phyloP scores from a whole-genome alignment of 257 asterid genomes.

The Scutellaria galericulata region DNA sequence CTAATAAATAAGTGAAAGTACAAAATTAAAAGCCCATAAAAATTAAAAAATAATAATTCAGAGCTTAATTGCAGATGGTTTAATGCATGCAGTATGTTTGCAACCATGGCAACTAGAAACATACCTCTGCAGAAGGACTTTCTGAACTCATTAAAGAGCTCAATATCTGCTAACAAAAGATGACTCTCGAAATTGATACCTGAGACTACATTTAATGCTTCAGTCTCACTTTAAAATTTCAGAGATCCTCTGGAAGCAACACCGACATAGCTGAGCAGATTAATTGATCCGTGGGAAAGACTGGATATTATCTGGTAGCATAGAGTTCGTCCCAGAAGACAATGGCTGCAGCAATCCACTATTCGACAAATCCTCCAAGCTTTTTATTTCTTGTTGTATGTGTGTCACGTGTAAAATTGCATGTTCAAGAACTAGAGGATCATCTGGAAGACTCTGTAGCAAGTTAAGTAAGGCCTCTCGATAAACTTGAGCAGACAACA shows the following conservation, averaged over 20 bases:
- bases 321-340: slow-evolving; percentile 35
- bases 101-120: slow-evolving; percentile 2
- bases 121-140: neutral
- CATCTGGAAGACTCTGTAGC: slow-evolving; percentile 50
- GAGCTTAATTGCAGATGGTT: too few relatives aligned
- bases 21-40: too few relatives aligned
- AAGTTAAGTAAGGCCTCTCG: slow-evolving; percentile 47
- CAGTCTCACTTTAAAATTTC: neutral
- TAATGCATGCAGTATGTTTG: neutral
- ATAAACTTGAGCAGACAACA: slow-evolving; percentile 50
- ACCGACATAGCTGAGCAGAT: slow-evolving; percentile 14
- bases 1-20: too few relatives aligned
- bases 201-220: neutral
- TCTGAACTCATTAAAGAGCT: neutral
- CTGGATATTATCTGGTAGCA: slow-evolving; percentile 31
- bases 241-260: slow-evolving; percentile 16
- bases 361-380: slow-evolving; percentile 49
- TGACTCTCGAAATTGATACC: slow-evolving; percentile 4
- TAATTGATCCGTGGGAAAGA: slow-evolving; percentile 33
- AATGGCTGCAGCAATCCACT: slow-evolving; percentile 51
- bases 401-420: slow-evolving; percentile 43
- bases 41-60: too few relatives aligned
- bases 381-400: slow-evolving; percentile 47
- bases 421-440: slow-evolving; percentile 55
- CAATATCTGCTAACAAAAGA: neutral